A percentile compares a stretch with the other conserved stretches of the same genome.
phyloP scores from a whole-genome alignment of 78 protist species.

The Dictyostelium intermedium region DNA sequence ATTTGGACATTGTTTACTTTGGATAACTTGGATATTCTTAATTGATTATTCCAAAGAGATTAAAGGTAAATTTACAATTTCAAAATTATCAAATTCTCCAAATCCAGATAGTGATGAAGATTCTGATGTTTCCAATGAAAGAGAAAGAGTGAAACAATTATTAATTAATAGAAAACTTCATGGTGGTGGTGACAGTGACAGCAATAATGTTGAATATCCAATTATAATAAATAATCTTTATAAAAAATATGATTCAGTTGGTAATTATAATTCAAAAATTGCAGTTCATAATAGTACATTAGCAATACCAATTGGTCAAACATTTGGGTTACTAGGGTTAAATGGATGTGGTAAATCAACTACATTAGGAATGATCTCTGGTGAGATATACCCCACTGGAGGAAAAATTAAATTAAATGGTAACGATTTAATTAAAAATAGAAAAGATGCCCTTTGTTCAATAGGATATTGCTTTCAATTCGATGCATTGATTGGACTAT shows the following conservation, averaged over 20 bases:
- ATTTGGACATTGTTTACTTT: neutral
- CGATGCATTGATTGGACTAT: slow-evolving; percentile 27
- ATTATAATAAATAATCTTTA: neutral
- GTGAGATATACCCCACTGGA: slow-evolving; percentile 48
- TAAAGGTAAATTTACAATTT: neutral
- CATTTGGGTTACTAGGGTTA: slow-evolving; percentile 60
- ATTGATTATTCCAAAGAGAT: slow-evolving; percentile 2
- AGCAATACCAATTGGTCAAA: neutral
- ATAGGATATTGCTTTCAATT: slow-evolving; percentile 32
- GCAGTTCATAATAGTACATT: slow-evolving; percentile 18
- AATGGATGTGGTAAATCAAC: slow-evolving; percentile 96
- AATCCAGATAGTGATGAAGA: neutral
- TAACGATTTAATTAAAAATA: neutral
- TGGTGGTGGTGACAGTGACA: neutral
- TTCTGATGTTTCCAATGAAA: slow-evolving; percentile 17
- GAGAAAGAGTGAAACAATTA: neutral
- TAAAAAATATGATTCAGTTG: neutral
- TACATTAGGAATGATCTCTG: slow-evolving; percentile 85
- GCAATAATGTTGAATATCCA: neutral
- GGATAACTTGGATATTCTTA: neutral
- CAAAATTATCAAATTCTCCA: neutral
- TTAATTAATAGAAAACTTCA: neutral
- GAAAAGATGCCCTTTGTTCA: neutral
- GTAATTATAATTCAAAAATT: neutral
- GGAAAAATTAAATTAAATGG: slow-evolving; percentile 78